Base-by-base conservation (phyloP, 768 basidiomycete species). In the Macrolepiota albuminosa region DNA sequence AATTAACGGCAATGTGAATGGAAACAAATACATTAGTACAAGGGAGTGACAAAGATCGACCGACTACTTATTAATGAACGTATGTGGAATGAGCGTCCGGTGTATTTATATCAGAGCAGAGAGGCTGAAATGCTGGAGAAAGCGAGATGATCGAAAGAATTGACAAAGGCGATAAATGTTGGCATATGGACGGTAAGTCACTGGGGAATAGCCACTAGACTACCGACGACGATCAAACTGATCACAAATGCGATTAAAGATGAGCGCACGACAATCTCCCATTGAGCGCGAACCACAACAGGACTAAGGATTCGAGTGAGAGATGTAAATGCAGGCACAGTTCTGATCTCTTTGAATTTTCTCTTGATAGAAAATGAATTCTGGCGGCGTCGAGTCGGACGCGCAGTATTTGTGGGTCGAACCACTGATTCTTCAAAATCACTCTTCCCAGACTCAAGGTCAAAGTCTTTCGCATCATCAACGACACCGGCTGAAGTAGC, bases 241-340 rank as follows among this genome's bases (percentile, higher is more conserved):
- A 80, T 56, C 14, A 86, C 31, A 26, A 83, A 72, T 0, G 83
- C 83, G 10, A 84, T 64, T 0, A 75, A 33, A 47, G 75, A 77
- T 2, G 86, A 86, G 40, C 88, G 76, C 31, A 88, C 74, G 34
- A 92, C 88, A 33, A 93, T 87, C 71, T 92, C 89, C 91, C 91
- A 93, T 65, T 93, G 91, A 3, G 84, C 89, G n/a, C 91, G 80
- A 54, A 83, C 79, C 54, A 92, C 83, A 58, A 87, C 78, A 16
- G 88, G 85, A 60, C 81, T 88, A 53, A 88, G 77, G 24, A 93
- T 77, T 43, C 78, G 79, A 46, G 91, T 91, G 58, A 93, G 73
- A 36, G 89, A 87, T 24, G 84, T 80, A 62, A 92, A 92, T 47
- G 88, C 84, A 2, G 90, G 89, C 16, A 91, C 89, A 11, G 78